Evolutionary conservation across 352 stramenopile genomes (phyloP).

Genomic region (Elongisporangium undulatum): DNA sequence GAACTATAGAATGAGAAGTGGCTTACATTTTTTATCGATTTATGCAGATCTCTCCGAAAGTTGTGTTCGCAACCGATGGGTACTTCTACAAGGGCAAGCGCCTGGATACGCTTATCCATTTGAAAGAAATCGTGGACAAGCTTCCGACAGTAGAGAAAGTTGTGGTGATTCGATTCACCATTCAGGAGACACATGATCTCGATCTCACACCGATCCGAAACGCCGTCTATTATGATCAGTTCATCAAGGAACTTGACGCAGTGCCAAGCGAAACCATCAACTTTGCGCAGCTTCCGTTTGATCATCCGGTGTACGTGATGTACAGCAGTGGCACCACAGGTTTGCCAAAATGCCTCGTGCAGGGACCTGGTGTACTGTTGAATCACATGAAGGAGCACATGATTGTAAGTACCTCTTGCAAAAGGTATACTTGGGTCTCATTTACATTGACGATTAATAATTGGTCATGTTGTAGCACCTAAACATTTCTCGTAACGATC

Average conservation of each 20-base stretch:
- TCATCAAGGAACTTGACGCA: slow-evolving; percentile 25
- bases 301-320: slow-evolving; percentile 87
- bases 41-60: slow-evolving; percentile 58
- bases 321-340: slow-evolving; percentile 86
- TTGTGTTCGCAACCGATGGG: slow-evolving; percentile 68
- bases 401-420: slow-evolving; percentile 32
- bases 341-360: slow-evolving; percentile 84
- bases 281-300: slow-evolving; percentile 75
- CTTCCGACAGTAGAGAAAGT: slow-evolving; percentile 64
- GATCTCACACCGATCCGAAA: slow-evolving; percentile 51
- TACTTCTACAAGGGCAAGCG: slow-evolving; percentile 80
- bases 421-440: neutral
- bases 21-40: neutral
- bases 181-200: slow-evolving; percentile 43
- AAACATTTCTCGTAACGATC: slow-evolving; percentile 56
- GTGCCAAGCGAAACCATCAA: slow-evolving; percentile 28
- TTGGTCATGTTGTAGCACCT: slow-evolving; percentile 30
- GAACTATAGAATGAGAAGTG: neutral
- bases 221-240: slow-evolving; percentile 53
- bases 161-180: slow-evolving; percentile 62
- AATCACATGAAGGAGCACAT: slow-evolving; percentile 83
- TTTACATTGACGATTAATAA: neutral
- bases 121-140: slow-evolving; percentile 55
- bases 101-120: slow-evolving; percentile 53
- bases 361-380: slow-evolving; percentile 67